These are phyloP conservation scores for Skeletonema costatum DNA, from an alignment of 108 stramenopile species.

Conservation along the genomic window DNA sequence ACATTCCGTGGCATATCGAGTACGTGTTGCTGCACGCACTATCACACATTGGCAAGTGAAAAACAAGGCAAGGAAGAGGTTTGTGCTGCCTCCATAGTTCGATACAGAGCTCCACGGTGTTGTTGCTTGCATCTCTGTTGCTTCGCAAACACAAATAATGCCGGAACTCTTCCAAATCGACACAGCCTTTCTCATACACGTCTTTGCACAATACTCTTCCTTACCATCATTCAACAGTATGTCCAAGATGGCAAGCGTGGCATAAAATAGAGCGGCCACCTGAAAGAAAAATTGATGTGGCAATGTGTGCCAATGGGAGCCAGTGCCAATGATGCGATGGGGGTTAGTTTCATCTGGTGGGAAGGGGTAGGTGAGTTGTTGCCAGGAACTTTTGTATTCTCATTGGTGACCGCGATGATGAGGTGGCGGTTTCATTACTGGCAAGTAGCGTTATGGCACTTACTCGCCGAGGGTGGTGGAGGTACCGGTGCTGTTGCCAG, in stretches of 20 bases:
- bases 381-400: conserved; percentile 9
- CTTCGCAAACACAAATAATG: conserved; percentile 21
- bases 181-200: conserved; percentile 24
- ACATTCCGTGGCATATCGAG: conserved; percentile 25
- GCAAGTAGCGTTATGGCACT: neutral
- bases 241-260: conserved; percentile 28
- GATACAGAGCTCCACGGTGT: neutral
- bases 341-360: conserved; percentile 40
- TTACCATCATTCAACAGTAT: conserved; percentile 36
- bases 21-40: conserved; percentile 19
- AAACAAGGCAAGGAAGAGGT: conserved; percentile 18
- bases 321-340: conserved; percentile 16
- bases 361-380: conserved; percentile 40
- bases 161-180: conserved; percentile 14
- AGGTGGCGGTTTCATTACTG: neutral
- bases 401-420: neutral
- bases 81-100: conserved; percentile 15
- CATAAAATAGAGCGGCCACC: conserved; percentile 17
- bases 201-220: conserved; percentile 9
- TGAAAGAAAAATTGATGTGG: conserved; percentile 24
- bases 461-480: neutral
- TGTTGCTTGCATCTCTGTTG: neutral
- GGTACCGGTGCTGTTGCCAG: conserved; percentile 4
- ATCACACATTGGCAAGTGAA: conserved; percentile 19
- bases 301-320: conserved; percentile 44